Evolutionary conservation across 208 protist genomes (phyloP).

Genomic region (Trypanosoma cruzi): DNA sequence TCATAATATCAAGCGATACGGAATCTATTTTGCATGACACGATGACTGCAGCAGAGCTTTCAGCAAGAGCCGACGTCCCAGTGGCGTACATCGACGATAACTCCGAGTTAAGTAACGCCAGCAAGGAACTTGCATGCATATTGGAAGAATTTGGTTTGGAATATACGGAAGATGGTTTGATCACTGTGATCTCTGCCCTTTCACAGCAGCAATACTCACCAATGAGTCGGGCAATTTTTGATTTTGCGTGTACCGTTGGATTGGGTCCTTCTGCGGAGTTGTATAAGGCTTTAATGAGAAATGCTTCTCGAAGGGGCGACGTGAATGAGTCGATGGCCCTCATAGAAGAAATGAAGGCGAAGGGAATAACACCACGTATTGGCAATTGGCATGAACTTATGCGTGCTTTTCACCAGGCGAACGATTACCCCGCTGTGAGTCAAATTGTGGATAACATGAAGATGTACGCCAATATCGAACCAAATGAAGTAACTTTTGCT

Average conservation of each 20-base stretch:
- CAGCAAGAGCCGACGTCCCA: slow-evolving; percentile 55
- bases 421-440: slow-evolving; percentile 81
- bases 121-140: slow-evolving; percentile 69
- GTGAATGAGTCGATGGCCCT: slow-evolving; percentile 79
- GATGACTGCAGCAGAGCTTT: slow-evolving; percentile 51
- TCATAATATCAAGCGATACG: slow-evolving; percentile 1
- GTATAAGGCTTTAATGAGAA: slow-evolving; percentile 86
- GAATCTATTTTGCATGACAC: neutral
- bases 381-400: slow-evolving; percentile 94
- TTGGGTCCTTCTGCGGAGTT: slow-evolving; percentile 75
- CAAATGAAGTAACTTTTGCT: slow-evolving; percentile 87
- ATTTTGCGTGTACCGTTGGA: slow-evolving; percentile 65
- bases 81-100: slow-evolving; percentile 87
- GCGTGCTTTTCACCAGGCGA: slow-evolving; percentile 73
- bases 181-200: slow-evolving; percentile 69
- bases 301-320: slow-evolving; percentile 53
- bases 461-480: slow-evolving; percentile 93
- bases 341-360: slow-evolving; percentile 90
- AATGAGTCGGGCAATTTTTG: slow-evolving; percentile 69
- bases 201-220: slow-evolving; percentile 58
- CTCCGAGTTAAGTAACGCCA: slow-evolving; percentile 75
- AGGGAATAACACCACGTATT: slow-evolving; percentile 85
- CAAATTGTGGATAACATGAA: slow-evolving; percentile 93
- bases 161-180: slow-evolving; percentile 84
- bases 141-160: slow-evolving; percentile 67